phyloP scores from a whole-genome alignment of 805 yeast species.

The Saccharomycopsis sp. region DNA sequence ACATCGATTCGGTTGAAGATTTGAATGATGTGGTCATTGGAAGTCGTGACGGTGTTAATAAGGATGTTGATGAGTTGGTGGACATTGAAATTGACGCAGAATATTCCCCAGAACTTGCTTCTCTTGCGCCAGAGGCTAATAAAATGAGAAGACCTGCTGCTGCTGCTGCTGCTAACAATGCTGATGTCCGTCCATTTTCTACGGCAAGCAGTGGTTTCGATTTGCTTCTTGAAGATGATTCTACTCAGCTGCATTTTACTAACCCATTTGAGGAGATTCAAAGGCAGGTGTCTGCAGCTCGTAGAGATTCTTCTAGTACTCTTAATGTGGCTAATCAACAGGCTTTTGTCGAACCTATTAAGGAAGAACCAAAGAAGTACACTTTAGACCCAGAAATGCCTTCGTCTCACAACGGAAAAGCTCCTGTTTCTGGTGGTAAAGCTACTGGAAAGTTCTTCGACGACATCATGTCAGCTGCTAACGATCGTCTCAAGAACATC shows the following conservation, averaged over 20 bases:
- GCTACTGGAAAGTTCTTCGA: neutral
- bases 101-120: constrained; percentile 3
- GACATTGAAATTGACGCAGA: constrained; percentile 8
- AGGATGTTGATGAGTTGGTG: neutral
- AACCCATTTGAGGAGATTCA: neutral
- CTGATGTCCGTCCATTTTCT: neutral
- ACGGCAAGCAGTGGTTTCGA: neutral
- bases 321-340: neutral
- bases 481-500: neutral
- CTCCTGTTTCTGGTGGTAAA: neutral
- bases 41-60: neutral
- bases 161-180: neutral
- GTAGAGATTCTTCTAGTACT: neutral
- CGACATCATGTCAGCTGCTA: neutral
- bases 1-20: constrained; percentile 11
- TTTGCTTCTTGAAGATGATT: neutral
- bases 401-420: neutral
- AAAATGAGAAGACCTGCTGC: neutral
- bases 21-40: constrained; percentile 3
- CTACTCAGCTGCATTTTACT: too few species aligned
- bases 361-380: neutral
- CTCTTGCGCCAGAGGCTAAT: neutral
- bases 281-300: neutral
- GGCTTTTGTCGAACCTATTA: neutral
- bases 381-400: neutral